Conservation (phyloP, 768 basidiomycete species). For the Tremella yokohamensis region DNA sequence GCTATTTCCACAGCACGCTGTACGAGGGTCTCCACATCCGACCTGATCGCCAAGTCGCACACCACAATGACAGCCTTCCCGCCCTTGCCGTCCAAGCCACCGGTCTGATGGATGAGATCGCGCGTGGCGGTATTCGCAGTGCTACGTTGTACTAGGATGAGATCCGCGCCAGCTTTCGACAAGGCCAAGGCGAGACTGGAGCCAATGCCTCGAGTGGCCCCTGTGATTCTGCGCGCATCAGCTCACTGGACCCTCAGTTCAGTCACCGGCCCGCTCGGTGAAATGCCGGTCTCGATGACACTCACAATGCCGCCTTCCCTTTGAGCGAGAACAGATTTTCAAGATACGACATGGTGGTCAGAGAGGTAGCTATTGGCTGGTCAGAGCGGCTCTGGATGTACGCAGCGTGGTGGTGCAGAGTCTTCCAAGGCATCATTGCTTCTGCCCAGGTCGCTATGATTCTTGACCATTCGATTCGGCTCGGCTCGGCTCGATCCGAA, state of each 20-base stretch:
- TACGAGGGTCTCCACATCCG: conserved; percentile 57
- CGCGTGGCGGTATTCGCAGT: conserved; percentile 50
- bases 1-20: conserved; percentile 53
- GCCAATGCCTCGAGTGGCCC: conserved; percentile 52
- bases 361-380: no score
- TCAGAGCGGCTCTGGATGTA: no score
- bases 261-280: neutral
- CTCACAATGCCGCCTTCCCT: conserved; percentile 52
- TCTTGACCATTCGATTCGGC: no score
- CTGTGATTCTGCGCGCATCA: conserved; percentile 34
- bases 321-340: conserved; percentile 50
- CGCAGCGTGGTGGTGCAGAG: no score
- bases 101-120: conserved; percentile 49
- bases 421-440: no score
- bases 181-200: conserved; percentile 51
- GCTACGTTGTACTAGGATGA: conserved; percentile 54
- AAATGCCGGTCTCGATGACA: neutral
- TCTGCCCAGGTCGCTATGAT: no score
- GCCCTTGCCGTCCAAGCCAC: conserved; percentile 41
- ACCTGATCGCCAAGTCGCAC: conserved; percentile 60
- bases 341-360: conserved; percentile 35
- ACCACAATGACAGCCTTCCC: conserved; percentile 54
- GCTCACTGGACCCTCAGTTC: neutral
- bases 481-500: no score
- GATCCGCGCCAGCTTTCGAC: conserved; percentile 53